A percentile compares a stretch with the other conserved stretches of the same genome.
Conservation (phyloP, 345 rosid species). For the Capsella bursapastoris region DNA sequence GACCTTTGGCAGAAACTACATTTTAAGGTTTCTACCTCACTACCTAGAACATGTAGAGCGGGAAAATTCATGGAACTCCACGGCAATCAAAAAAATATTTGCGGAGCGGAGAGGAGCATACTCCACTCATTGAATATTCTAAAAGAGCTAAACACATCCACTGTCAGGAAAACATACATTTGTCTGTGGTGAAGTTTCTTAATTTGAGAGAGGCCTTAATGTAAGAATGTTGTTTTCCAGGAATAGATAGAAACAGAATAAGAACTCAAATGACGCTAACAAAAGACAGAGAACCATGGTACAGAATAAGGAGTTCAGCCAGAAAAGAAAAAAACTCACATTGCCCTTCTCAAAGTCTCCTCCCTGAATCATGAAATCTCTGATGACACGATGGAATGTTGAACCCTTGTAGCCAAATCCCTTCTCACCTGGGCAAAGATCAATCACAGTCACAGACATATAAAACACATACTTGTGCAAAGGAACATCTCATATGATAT, state of each 20-base stretch:
- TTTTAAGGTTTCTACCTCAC: neutral
- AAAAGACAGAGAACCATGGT: neutral
- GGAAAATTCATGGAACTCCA: neutral
- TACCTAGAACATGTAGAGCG: neutral
- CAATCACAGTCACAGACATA: constrained; percentile 17
- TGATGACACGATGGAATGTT: constrained; percentile 86
- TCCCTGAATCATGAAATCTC: constrained; percentile 99
- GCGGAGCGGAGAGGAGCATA: neutral
- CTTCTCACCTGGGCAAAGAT: constrained; percentile 72
- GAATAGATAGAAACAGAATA: neutral
- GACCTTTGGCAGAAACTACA: neutral
- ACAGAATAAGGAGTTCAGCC: neutral
- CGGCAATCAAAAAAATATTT: neutral
- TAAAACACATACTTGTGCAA: neutral
- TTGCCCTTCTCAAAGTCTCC: constrained; percentile 98
- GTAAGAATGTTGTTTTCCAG: too few species aligned
- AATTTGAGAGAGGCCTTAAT: neutral
- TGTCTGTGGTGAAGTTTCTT: neutral
- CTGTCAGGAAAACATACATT: too few species aligned
- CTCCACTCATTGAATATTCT: neutral
- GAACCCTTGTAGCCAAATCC: constrained; percentile 95
- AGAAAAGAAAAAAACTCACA: constrained; percentile 52
- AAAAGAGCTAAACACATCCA: neutral
- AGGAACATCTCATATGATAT: neutral
- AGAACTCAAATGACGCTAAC: neutral